Evolutionary conservation across 108 stramenopile genomes (phyloP).

Genomic region (Cyclotella cryptica): DNA sequence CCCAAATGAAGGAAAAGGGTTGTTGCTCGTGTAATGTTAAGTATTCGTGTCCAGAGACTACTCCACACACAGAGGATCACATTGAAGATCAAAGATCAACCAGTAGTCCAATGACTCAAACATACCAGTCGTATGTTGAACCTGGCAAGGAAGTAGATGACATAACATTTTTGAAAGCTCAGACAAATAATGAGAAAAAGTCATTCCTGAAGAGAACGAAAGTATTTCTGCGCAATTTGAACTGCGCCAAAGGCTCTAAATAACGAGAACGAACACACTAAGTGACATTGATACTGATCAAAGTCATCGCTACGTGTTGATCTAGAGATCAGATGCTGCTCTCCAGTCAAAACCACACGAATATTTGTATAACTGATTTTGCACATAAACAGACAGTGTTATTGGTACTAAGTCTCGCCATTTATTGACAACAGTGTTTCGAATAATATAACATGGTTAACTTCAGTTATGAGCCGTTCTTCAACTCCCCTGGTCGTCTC

Average conservation of each 20-base stretch:
- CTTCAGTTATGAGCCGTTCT: not conserved
- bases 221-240: not conserved
- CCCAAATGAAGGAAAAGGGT: not conserved
- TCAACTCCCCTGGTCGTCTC: not conserved
- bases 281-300: not conserved
- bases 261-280: too few relatives aligned
- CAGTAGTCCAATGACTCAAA: not conserved
- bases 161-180: not conserved
- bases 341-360: not conserved
- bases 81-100: not conserved
- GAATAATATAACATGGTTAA: too few relatives aligned
- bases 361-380: not conserved
- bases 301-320: too few relatives aligned
- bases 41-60: not conserved
- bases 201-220: not conserved
- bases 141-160: slow-evolving; percentile 5
- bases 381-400: too few relatives aligned
- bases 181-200: not conserved
- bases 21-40: not conserved
- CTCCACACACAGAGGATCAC: not conserved
- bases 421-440: too few relatives aligned
- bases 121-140: slow-evolving; percentile 8
- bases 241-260: not conserved
- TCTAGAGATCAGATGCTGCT: not conserved
- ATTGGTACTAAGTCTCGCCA: too few relatives aligned